Evolutionary conservation across 2,329 filamentous ascomycete species (phyloP).

Genomic region (Arthrobotrys megalospora): DNA sequence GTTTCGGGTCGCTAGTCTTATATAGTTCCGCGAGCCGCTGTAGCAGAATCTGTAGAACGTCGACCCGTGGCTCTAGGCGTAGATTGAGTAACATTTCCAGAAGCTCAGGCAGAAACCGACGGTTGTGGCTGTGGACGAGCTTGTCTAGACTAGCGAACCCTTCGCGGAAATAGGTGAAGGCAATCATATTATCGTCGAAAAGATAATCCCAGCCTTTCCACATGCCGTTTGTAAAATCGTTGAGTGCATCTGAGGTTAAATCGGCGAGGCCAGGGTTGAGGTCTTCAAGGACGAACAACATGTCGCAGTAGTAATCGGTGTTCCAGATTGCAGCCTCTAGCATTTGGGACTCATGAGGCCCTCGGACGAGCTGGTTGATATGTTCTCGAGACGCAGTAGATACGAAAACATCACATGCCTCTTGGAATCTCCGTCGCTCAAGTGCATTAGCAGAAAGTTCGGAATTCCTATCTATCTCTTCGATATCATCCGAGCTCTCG

Average conservation of each 20-base stretch:
- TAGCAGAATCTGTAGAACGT: slow-evolving; percentile 44
- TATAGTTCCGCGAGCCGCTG: slow-evolving; percentile 30
- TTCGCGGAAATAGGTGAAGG: slow-evolving; percentile 41
- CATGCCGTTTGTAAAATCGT: slow-evolving; percentile 52
- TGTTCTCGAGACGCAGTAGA: slow-evolving; percentile 19
- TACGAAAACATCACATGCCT: slow-evolving; percentile 15
- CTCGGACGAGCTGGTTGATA: slow-evolving; percentile 19
- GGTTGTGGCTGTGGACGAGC: slow-evolving; percentile 34
- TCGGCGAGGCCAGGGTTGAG: slow-evolving; percentile 32
- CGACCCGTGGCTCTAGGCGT: slow-evolving; percentile 45
- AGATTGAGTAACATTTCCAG: slow-evolving; percentile 51
- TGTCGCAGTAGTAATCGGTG: slow-evolving; percentile 46
- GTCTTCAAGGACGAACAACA: slow-evolving; percentile 30
- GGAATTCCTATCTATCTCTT: slow-evolving; percentile 1
- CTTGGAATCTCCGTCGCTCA: slow-evolving; percentile 32
- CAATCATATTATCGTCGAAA: slow-evolving; percentile 63
- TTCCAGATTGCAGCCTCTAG: slow-evolving; percentile 36
- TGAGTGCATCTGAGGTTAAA: slow-evolving; percentile 35
- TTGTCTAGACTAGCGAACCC: slow-evolving; percentile 34
- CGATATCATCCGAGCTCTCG: slow-evolving; percentile 24
- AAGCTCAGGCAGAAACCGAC: slow-evolving; percentile 42
- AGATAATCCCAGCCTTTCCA: slow-evolving; percentile 63
- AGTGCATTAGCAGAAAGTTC: not conserved
- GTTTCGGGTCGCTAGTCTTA: slow-evolving; percentile 20
- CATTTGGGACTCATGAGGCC: slow-evolving; percentile 47